Base-by-base conservation (phyloP, 164 flowering plant genomes). In the Malania oleifera region DNA sequence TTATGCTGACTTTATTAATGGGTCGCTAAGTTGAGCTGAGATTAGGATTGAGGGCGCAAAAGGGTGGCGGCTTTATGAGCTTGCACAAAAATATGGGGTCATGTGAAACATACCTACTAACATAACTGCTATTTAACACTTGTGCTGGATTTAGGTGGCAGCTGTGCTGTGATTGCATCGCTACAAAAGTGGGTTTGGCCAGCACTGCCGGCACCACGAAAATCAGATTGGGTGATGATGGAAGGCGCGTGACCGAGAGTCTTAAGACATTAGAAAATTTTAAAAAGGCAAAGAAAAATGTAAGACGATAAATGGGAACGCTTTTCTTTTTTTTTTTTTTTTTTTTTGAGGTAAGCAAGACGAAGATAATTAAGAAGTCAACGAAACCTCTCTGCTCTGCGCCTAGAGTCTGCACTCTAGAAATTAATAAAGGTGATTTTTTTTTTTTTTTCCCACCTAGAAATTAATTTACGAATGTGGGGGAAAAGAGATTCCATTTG, bases 101-200 rank as follows among this genome's bases (percentile, higher is more conserved):
- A 47, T 66, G 60, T 66, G 64, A 60, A 55, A 12, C 64, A 14
- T 20, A 66, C 70, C 70, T 66, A 66, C 64, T 46, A 0, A 57
- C 63, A 51, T 64, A 56, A 59, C 54, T 38, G 23, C 56, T 54
- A 61, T 29, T 65, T 55, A 66, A 51, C 50, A 29, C 56, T 48
- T 10, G 27, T 61, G 34, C 31, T 24, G 41, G 57, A 56, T 56
- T 31, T 50, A 57, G 60, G 55, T 56, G 19, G 38, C 54, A 31
- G 56, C 20, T 48, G 49, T 64, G 56, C 20, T 48, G 49, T 64
- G 55, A 57, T 27, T 35, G 58, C 23, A 22, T 29, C 20, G 15
- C 20, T 20, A 43, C 5, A 1, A 7, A 8, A 19, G 5, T 17
- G 17, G 1, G 2, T 43, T 11, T 15, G 8, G 13, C 13, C 13